Percentiles rank a stretch among this genome's conserved stretches.
Conservation (phyloP, 805 yeast genomes). For the Tetrapisispora pingtungensis region DNA sequence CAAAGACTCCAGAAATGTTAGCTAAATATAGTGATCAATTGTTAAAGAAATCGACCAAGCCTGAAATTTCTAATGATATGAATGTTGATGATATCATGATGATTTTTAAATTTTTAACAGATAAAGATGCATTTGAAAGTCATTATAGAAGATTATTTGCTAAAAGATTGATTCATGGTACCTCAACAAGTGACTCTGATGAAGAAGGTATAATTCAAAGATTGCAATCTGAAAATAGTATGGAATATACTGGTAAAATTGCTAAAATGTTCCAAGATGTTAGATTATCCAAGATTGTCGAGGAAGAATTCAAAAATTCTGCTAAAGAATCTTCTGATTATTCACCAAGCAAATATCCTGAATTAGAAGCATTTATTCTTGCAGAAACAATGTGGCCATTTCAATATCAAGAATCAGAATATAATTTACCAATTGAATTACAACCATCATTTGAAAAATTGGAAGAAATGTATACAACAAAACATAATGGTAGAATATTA, state of each 20-base stretch:
- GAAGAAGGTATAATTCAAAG: slow-evolving; percentile 81
- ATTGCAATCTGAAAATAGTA: slow-evolving; percentile 79
- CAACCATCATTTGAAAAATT: slow-evolving; percentile 55
- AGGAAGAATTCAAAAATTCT: slow-evolving; percentile 32
- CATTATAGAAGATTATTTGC: slow-evolving; percentile 85
- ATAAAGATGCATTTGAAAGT: slow-evolving; percentile 90
- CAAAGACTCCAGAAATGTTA: slow-evolving; percentile 86
- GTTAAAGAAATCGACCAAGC: slow-evolving; percentile 65
- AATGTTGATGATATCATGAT: slow-evolving; percentile 78
- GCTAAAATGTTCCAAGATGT: slow-evolving; percentile 95
- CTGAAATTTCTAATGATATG: slow-evolving; percentile 61
- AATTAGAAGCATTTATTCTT: slow-evolving; percentile 65
- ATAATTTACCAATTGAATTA: slow-evolving; percentile 60
- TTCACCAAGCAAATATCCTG: slow-evolving; percentile 29
- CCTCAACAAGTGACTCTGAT: slow-evolving; percentile 68
- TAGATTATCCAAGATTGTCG: slow-evolving; percentile 69
- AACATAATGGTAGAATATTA: slow-evolving; percentile 79
- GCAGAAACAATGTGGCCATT: slow-evolving; percentile 89
- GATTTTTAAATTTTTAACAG: slow-evolving; percentile 78
- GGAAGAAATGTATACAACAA: slow-evolving; percentile 54
- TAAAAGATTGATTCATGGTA: slow-evolving; percentile 76
- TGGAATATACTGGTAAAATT: slow-evolving; percentile 87
- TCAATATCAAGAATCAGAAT: slow-evolving; percentile 32
- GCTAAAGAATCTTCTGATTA: slow-evolving; percentile 25
- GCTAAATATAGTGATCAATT: slow-evolving; percentile 83